phyloP scores from a whole-genome alignment of 2,329 filamentous ascomycete genomes.

The Colletotrichum lentis region DNA sequence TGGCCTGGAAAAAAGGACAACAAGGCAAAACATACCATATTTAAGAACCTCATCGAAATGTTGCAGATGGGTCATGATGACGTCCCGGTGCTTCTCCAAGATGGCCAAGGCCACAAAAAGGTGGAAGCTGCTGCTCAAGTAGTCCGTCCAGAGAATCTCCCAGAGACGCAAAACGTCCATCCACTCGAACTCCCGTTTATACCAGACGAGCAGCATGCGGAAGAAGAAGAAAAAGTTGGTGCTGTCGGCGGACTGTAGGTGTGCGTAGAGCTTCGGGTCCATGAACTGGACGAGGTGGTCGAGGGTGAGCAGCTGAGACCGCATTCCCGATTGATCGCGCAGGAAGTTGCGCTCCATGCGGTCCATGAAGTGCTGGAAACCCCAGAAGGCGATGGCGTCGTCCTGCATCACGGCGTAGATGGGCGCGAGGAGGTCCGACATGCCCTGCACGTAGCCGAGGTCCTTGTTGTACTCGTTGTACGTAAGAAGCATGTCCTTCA shows the following conservation, averaged over 20 bases:
- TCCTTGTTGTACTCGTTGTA: conserved; percentile 98
- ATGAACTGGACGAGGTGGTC: conserved; percentile 97
- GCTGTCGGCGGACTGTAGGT: conserved; percentile 87
- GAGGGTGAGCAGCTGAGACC: conserved; percentile 85
- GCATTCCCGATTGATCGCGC: conserved; percentile 95
- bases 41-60: conserved; percentile 98
- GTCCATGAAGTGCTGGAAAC: conserved; percentile 94
- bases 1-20: too few species aligned
- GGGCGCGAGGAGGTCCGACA: conserved; percentile 95
- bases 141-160: conserved; percentile 96
- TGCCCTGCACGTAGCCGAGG: conserved; percentile 96
- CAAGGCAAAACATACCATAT: conserved; percentile 71
- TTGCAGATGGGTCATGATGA: conserved; percentile 93
- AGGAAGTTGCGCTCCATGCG: conserved; percentile 98
- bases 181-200: conserved; percentile 97
- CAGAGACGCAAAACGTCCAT: conserved; percentile 84
- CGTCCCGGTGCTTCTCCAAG: conserved; percentile 91
- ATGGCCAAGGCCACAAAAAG: conserved; percentile 94
- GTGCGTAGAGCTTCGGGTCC: conserved; percentile 92
- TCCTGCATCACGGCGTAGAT: conserved; percentile 98
- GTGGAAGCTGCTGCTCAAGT: conserved; percentile 87
- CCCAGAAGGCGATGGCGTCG: conserved; percentile 97
- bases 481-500: conserved; percentile 98
- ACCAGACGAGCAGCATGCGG: conserved; percentile 98
- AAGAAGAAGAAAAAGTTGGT: conserved; percentile 99